Evolutionary conservation across 352 stramenopile species (phyloP).

Genomic region (Phytophthora fragariae): DNA sequence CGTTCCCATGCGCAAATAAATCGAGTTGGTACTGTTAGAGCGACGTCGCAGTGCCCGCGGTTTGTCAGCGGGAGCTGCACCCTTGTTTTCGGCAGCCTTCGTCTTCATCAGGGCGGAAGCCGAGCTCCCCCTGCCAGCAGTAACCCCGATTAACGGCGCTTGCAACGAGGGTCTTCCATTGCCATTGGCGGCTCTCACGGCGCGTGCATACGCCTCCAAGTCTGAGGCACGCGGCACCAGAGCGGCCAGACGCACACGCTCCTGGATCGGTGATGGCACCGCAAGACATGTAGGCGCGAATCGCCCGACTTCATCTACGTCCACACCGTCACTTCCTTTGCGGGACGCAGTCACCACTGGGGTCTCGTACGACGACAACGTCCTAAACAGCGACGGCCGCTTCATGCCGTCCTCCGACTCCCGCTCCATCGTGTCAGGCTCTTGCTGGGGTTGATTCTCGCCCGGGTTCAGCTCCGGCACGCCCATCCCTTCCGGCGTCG

Average conservation of each 20-base stretch:
- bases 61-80: conserved; percentile 33
- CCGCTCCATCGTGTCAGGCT: conserved; percentile 43
- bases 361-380: conserved; percentile 83
- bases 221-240: conserved; percentile 59
- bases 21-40: conserved; percentile 96
- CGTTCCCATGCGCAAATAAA: conserved; percentile 93
- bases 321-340: conserved; percentile 53
- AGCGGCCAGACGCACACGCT: conserved; percentile 65
- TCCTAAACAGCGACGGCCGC: conserved; percentile 70
- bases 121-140: conserved; percentile 28
- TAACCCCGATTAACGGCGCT: conserved; percentile 30
- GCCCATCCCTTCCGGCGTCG: conserved; percentile 49
- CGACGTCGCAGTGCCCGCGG: conserved; percentile 74
- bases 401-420: conserved; percentile 56
- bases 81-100: conserved; percentile 15
- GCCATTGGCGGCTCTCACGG: conserved; percentile 32
- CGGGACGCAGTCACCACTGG: conserved; percentile 55
- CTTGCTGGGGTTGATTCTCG: conserved; percentile 43
- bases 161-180: conserved; percentile 31
- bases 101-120: conserved; percentile 28
- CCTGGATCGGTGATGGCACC: conserved; percentile 71
- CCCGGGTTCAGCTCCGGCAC: conserved; percentile 22
- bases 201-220: conserved; percentile 62
- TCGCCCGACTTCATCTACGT: conserved; percentile 34
- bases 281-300: conserved; percentile 27